phyloP scores from a whole-genome alignment of 495 filamentous ascomycete species.

The Podospora appendiculata region DNA sequence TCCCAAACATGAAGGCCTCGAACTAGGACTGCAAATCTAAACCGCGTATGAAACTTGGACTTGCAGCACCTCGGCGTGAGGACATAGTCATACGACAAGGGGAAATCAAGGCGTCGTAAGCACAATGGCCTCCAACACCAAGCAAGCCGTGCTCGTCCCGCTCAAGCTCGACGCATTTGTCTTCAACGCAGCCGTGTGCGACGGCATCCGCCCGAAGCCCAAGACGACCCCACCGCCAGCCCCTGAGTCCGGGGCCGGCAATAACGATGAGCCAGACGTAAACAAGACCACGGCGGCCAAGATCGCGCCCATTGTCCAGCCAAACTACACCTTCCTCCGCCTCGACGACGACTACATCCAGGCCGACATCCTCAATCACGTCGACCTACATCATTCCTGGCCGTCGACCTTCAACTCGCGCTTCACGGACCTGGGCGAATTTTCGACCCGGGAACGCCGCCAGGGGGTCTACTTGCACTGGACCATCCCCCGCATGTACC shows the following conservation, averaged over 20 bases:
- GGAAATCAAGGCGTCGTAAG: too few species aligned
- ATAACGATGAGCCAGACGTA: too few species aligned
- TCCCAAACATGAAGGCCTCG: too few species aligned
- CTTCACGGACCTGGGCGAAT: conserved; percentile 31
- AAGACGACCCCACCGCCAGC: too few species aligned
- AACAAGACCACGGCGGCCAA: not conserved
- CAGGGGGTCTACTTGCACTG: conserved; percentile 48
- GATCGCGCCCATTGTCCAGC: conserved; percentile 47
- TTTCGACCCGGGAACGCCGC: conserved; percentile 13
- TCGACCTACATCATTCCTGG: conserved; percentile 34
- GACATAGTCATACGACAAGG: too few species aligned
- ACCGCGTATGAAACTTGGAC: too few species aligned
- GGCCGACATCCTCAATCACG: conserved; percentile 34
- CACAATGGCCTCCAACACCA: too few species aligned
- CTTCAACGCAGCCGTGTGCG: not conserved
- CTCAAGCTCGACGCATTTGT: not conserved
- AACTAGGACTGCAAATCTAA: too few species aligned
- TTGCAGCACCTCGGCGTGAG: too few species aligned
- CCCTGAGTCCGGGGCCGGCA: too few species aligned
- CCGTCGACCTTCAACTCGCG: conserved; percentile 33
- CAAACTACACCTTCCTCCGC: conserved; percentile 45
- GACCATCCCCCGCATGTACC: conserved; percentile 39
- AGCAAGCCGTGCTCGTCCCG: not conserved
- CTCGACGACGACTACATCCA: conserved; percentile 27
- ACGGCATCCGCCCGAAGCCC: not conserved